Percentiles rank a stretch among this genome's conserved stretches.
Conservation (phyloP, 2,329 filamentous ascomycete species). For the Microdochium bolleyi region DNA sequence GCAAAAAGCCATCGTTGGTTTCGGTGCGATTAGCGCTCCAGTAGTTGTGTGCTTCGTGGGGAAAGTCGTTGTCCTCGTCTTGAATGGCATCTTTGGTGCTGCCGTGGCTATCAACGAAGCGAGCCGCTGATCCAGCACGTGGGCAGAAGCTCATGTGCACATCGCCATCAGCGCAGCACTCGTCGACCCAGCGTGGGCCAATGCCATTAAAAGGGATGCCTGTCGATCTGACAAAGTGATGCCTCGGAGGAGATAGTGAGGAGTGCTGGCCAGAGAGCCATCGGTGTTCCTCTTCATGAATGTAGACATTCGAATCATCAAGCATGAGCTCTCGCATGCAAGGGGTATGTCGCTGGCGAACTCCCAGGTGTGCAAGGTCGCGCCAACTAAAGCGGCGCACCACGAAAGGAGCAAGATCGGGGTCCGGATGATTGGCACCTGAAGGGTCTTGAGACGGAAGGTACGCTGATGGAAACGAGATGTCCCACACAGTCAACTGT, state of each 20-base stretch:
- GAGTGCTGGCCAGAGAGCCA: constrained; percentile 39
- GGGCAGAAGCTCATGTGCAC: constrained; percentile 34
- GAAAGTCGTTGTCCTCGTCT: constrained; percentile 2
- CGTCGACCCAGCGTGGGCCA: constrained; percentile 42
- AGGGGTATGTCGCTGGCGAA: constrained; percentile 44
- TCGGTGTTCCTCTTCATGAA: constrained; percentile 47
- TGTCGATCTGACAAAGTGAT: constrained; percentile 37
- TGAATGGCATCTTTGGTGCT: constrained; percentile 1
- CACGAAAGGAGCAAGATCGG: constrained; percentile 29
- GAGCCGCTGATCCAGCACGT: constrained; percentile 27
- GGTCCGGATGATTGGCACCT: constrained; percentile 24
- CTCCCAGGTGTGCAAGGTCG: constrained; percentile 42
- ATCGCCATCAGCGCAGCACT: constrained; percentile 34
- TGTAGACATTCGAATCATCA: constrained; percentile 41
- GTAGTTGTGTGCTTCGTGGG: not conserved
- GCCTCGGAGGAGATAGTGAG: constrained; percentile 27
- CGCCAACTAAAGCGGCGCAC: constrained; percentile 40
- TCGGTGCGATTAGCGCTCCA: not conserved
- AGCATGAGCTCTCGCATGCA: constrained; percentile 40
- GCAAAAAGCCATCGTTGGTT: constrained; percentile 3
- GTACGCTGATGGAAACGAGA: constrained; percentile 38
- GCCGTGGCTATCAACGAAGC: constrained; percentile 7
- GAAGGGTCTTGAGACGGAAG: constrained; percentile 41
- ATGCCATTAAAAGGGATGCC: constrained; percentile 42
- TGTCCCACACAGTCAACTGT: constrained; percentile 51